Base-by-base conservation (phyloP, 192 early-diverging fungal genomes). In the Coemansia sp. region DNA sequence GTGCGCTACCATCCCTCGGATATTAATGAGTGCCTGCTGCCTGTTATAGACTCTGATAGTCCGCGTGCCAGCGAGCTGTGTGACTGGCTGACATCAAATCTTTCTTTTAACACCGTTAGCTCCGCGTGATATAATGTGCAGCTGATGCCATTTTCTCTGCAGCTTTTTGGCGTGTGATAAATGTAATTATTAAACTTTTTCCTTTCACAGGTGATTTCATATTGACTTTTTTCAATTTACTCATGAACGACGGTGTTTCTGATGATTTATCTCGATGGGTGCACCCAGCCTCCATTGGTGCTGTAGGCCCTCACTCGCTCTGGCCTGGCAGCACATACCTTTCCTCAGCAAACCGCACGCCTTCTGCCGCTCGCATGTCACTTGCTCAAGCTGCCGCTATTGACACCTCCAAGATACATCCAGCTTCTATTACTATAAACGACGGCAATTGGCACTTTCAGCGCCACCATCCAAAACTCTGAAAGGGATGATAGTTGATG, bases 1-100 rank as follows among this genome's bases (percentile, higher is more conserved):
- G 63, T 68, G 57, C 73, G 63, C 65, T 80, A 80, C 69, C 57
- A 62, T 60, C 66, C 66, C 17, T 60, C 37, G 23, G 78, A 68
- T 19, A 71, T 69, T 42, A 42, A 23, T 32, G 21, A 37, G 17
- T 44, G 66, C 27, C 64, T 73, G 46, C 21, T 11, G 23, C 64
- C 78, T 1, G 19, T 81, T 34, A 46, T 58, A 23, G 45, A 21
- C 21, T 48, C 50, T 23, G 21, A 44, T 15, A 58, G 46, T 45
- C 32, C 64, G 29, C 67, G 66, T 37, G 79, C 74, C 4, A 57
- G 44, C 36, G 74, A 76, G 64, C 55, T 81, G 25, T 73, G 70
- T 41, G 68, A 53, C 59, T 81, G 79, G 79, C 53, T 78, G 23
- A 42, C 58, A 9, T 62, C 61, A 42, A 72, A 65, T 34, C 58